Evolutionary conservation across 2,329 filamentous ascomycete genomes (phyloP), one percentile per base, ranked within the genome.

Genomic region (Fusarium poae): DNA sequence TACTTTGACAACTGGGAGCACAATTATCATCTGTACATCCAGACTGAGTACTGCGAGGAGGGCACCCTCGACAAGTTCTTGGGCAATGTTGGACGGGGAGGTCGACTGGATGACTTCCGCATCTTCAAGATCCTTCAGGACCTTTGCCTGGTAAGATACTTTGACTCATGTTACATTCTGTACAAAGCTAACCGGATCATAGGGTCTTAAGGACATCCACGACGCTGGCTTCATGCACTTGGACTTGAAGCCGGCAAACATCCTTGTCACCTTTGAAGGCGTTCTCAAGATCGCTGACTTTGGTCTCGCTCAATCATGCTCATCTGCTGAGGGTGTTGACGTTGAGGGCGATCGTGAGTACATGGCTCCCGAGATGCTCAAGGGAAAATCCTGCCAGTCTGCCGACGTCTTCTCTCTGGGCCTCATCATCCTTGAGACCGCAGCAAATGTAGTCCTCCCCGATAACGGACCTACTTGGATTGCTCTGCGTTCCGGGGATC

Each of bases 41-140:
- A 98, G 82, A 98, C 95, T 0, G 96, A 99, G 76, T 98, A 91
- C 77, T 99, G 96, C 75, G 94, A 97, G 77, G 93, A 97, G 77
- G 96, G 96, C 18, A 97, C 93, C 64, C 83, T 99, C 43, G 92
- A 97, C 77, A 86, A 89, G 18, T 99, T 98, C 77, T 85, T 99
- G 30, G 86, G 88, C n/a, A 88, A 91, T 60, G 89, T 93, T 63
- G 96, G 96, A 25, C 86, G 91, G 65, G 93, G 92, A 77, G 94
- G 93, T 46, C 88, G 95, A 72, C 82, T 99, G 70, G 96, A 99
- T 79, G 96, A 98, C 78, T 99, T 99, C 81, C 89, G 96, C 65
- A 97, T 98, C 79, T 99, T 96, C 93, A 99, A 99, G 82, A 95
- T 98, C 60, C 83, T 98, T 73, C 87, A 97, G 42, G 96, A 99